Conservation (phyloP, 1,284 basidiomycete species). For the Rhodotorula sp. region DNA sequence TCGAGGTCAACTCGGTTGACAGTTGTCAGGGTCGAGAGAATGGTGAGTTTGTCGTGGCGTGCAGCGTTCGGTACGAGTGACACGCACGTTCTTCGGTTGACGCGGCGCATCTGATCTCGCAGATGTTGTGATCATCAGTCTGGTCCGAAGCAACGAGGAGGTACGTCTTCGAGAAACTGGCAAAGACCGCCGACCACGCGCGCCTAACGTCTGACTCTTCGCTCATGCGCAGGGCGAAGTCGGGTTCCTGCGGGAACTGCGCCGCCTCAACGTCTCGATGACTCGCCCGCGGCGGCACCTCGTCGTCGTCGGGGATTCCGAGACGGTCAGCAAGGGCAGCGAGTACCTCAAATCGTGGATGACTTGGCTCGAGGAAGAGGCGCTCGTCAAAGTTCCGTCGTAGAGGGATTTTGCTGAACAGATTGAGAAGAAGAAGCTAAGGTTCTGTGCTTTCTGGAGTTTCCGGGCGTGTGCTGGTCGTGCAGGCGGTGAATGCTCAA, state of each 20-base stretch:
- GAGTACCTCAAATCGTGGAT: constrained; percentile 84
- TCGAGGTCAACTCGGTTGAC: constrained; percentile 88
- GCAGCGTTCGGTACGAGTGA: background rate
- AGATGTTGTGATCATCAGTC: constrained; percentile 82
- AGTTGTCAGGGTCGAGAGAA: constrained; percentile 86
- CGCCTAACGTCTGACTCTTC: background rate
- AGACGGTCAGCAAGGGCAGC: constrained; percentile 78
- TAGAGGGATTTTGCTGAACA: background rate
- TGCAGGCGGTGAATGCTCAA: too few relatives aligned
- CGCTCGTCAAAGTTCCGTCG: constrained; percentile 46
- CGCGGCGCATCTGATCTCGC: constrained; percentile 60
- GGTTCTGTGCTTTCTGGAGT: too few relatives aligned
- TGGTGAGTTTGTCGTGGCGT: background rate
- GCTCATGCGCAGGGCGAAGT: constrained; percentile 65
- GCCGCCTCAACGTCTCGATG: constrained; percentile 88
- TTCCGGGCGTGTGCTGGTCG: too few relatives aligned
- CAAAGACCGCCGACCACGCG: background rate
- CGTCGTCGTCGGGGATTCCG: constrained; percentile 84
- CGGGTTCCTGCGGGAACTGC: constrained; percentile 85
- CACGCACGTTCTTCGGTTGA: background rate
- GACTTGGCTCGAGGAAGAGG: constrained; percentile 80
- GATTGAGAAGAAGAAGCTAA: too few relatives aligned
- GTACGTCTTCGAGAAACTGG: constrained; percentile 9
- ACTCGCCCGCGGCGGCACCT: constrained; percentile 86
- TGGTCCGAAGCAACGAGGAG: constrained; percentile 74